phyloP scores from a whole-genome alignment of 495 filamentous ascomycete species.

The Neohortaea acidophila region DNA sequence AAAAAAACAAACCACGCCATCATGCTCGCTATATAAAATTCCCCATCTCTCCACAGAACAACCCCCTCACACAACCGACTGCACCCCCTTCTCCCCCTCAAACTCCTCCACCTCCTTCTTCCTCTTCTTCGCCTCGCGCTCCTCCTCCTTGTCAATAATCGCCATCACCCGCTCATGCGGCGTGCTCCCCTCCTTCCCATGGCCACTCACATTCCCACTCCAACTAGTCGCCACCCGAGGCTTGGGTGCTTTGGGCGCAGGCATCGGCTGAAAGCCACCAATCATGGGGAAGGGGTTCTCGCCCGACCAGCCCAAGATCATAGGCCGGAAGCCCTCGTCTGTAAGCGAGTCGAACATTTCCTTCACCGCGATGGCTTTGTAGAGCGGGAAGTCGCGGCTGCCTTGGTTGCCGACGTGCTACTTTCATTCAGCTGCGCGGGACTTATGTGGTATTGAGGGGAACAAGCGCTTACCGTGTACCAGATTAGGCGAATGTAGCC shows the following conservation, averaged over 20 bases:
- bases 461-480: slow-evolving; percentile 11
- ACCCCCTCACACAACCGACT: neutral
- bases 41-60: neutral
- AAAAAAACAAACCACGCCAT: neutral
- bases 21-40: neutral
- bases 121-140: slow-evolving; percentile 6
- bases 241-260: slow-evolving; percentile 11
- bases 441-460: neutral
- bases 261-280: slow-evolving; percentile 11
- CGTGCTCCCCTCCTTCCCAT: slow-evolving; percentile 5
- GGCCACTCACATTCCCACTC: slow-evolving; percentile 7
- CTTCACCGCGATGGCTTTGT: slow-evolving; percentile 5
- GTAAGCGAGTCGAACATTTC: slow-evolving; percentile 17
- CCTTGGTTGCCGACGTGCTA: slow-evolving; percentile 15
- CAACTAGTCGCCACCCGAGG: slow-evolving; percentile 3
- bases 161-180: slow-evolving; percentile 18
- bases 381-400: slow-evolving; percentile 14
- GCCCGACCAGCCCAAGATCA: slow-evolving; percentile 13
- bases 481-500: slow-evolving; percentile 11
- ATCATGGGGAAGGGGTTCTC: slow-evolving; percentile 19
- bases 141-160: slow-evolving; percentile 17
- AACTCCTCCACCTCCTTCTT: slow-evolving; percentile 6
- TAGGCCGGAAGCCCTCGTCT: slow-evolving; percentile 11
- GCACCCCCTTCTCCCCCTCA: slow-evolving; percentile 2
- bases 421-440: neutral